phyloP scores from a whole-genome alignment of 2,329 filamentous ascomycete species.

The Cladosporium sp. region DNA sequence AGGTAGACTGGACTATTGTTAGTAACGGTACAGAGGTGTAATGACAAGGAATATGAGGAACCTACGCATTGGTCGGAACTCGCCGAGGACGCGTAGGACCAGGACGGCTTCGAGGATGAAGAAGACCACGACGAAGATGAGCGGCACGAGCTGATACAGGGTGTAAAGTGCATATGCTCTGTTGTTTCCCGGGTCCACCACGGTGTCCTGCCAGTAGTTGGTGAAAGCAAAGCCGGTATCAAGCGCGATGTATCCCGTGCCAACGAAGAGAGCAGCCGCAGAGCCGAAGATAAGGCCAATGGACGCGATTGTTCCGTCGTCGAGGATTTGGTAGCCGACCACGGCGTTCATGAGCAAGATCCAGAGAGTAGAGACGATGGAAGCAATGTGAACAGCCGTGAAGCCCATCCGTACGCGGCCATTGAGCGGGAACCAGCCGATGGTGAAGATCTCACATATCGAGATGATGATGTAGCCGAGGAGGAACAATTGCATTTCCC shows the following conservation, averaged over 20 bases:
- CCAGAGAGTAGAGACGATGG: slow-evolving; percentile 85
- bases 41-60: slow-evolving; percentile 15
- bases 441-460: slow-evolving; percentile 94
- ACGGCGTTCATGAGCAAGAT: slow-evolving; percentile 86
- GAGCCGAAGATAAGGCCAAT: slow-evolving; percentile 71
- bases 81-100: slow-evolving; percentile 80
- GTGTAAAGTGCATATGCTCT: slow-evolving; percentile 86
- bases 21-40: neutral
- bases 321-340: slow-evolving; percentile 88
- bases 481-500: slow-evolving; percentile 96
- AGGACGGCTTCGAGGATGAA: slow-evolving; percentile 78
- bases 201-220: slow-evolving; percentile 61
- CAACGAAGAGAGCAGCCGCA: slow-evolving; percentile 69
- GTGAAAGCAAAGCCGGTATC: slow-evolving; percentile 90
- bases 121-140: slow-evolving; percentile 85
- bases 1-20: slow-evolving; percentile 61
- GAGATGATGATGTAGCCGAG: slow-evolving; percentile 78
- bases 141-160: slow-evolving; percentile 82
- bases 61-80: slow-evolving; percentile 81
- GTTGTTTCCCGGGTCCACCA: slow-evolving; percentile 51
- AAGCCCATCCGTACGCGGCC: slow-evolving; percentile 72
- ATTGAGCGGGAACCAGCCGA: slow-evolving; percentile 79
- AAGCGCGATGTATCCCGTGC: slow-evolving; percentile 91
- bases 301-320: slow-evolving; percentile 86
- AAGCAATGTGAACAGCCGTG: slow-evolving; percentile 81